phyloP scores from a whole-genome alignment of 371 early-diverging fungal species.

The Mortierella sp. region DNA sequence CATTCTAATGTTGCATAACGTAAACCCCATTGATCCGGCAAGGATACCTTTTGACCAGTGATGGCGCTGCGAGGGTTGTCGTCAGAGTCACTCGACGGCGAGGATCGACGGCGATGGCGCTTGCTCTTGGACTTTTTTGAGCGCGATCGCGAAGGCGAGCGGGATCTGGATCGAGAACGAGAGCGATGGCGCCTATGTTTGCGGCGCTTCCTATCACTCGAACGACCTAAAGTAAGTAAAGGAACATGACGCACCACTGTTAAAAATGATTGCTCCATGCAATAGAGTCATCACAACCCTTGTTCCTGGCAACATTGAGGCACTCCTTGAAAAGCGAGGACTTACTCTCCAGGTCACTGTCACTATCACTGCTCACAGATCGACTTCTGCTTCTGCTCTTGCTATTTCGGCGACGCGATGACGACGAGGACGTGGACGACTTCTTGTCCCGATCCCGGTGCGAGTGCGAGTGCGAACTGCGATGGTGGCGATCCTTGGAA shows the following conservation, averaged over 20 bases:
- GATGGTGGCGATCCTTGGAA: conserved; percentile 21
- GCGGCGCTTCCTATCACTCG: conserved; percentile 27
- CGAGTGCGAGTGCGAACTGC: conserved; percentile 15
- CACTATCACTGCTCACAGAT: conserved; percentile 27
- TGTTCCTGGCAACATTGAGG: not conserved
- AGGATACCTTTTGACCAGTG: conserved; percentile 42
- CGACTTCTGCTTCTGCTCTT: conserved; percentile 29
- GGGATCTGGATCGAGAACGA: conserved; percentile 52
- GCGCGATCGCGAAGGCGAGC: conserved; percentile 44
- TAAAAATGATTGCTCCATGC: too few species aligned
- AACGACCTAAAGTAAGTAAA: conserved; percentile 20
- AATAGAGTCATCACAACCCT: not conserved
- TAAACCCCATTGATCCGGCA: not conserved
- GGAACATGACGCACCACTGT: not conserved
- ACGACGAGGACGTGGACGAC: not conserved
- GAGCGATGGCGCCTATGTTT: conserved; percentile 50
- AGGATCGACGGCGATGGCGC: conserved; percentile 48
- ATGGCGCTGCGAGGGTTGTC: conserved; percentile 46
- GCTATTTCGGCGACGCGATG: conserved; percentile 16
- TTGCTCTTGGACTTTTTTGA: conserved; percentile 49
- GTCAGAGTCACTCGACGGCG: conserved; percentile 45
- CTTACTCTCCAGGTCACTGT: conserved; percentile 26
- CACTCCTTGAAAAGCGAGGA: too few species aligned
- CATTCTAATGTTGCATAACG: not conserved
- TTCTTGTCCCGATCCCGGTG: not conserved